Evolutionary conservation across 1,284 basidiomycete species (phyloP).

Genomic region (Ganoderma sinense): DNA sequence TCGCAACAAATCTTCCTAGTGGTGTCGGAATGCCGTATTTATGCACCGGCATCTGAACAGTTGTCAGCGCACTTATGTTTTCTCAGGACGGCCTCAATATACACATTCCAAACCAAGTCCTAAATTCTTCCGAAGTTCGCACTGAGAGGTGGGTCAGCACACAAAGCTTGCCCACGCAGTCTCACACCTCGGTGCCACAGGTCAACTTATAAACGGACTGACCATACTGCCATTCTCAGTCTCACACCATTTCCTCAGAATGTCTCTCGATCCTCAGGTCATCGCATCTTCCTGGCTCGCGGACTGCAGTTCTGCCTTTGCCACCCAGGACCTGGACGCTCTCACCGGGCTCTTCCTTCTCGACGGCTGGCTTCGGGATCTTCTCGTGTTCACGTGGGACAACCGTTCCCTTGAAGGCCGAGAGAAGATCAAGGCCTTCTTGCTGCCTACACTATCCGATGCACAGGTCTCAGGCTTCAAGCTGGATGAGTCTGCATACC

Average conservation of each 20-base stretch:
- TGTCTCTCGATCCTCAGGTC: constrained; percentile 17
- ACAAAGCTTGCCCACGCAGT: not conserved
- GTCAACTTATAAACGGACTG: constrained; percentile 6
- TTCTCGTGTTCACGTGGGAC: constrained; percentile 68
- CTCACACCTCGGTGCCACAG: not conserved
- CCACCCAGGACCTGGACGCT: constrained; percentile 43
- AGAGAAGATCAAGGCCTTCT: constrained; percentile 49
- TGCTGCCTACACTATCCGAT: constrained; percentile 41
- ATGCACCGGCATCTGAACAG: not conserved
- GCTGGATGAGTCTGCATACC: constrained; percentile 38
- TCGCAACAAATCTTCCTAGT: not conserved
- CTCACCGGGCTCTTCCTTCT: constrained; percentile 48
- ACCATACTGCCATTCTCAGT: not conserved
- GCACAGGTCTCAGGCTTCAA: constrained; percentile 38
- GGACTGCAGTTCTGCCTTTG: constrained; percentile 47
- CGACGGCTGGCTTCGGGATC: constrained; percentile 62
- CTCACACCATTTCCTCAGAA: not conserved
- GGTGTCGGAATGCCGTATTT: not conserved
- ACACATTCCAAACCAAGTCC: not conserved
- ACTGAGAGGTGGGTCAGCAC: not conserved
- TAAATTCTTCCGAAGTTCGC: not conserved
- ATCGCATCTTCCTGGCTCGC: constrained; percentile 55
- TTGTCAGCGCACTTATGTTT: not conserved
- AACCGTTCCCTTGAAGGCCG: constrained; percentile 62
- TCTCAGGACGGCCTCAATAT: not conserved